A percentile compares a stretch with the other conserved stretches of the same genome.
Evolutionary conservation across 106 monocot genomes (phyloP).

Genomic region (Platanthera guangdongensis): DNA sequence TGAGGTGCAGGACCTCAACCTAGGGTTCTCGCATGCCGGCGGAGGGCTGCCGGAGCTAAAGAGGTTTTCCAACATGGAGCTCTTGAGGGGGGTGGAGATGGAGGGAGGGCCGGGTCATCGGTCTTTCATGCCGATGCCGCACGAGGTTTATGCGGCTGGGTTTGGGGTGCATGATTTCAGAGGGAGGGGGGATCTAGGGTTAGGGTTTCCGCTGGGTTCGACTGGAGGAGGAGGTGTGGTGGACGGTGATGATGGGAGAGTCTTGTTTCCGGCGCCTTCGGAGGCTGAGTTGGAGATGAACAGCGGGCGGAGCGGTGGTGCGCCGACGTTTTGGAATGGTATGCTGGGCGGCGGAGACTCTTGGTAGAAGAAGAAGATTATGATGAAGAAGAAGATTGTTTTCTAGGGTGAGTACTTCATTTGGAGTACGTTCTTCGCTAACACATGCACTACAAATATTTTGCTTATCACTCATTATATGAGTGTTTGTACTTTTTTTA

Average conservation of each 20-base stretch:
- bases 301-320: slow-evolving; percentile 30
- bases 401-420: background rate
- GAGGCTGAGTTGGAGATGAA: slow-evolving; percentile 21
- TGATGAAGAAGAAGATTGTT: background rate
- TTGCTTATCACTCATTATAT: no score
- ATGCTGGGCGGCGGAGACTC: slow-evolving; percentile 40
- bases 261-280: slow-evolving; percentile 10
- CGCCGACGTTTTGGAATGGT: slow-evolving; percentile 55
- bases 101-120: slow-evolving; percentile 10
- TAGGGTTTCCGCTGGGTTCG: slow-evolving; percentile 36
- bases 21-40: slow-evolving; percentile 27
- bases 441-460: no score
- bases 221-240: slow-evolving; percentile 1
- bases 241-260: slow-evolving; percentile 36
- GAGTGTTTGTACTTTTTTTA: no score
- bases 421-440: no score
- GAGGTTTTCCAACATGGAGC: slow-evolving; percentile 44
- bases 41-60: slow-evolving; percentile 10
- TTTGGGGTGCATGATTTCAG: slow-evolving; percentile 55
- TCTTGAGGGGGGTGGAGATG: slow-evolving; percentile 42
- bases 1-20: slow-evolving; percentile 39
- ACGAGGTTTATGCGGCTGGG: slow-evolving; percentile 30
- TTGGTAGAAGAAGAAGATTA: slow-evolving; percentile 7
- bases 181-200: slow-evolving; percentile 2
- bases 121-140: slow-evolving; percentile 39